Evolutionary conservation across 2,329 filamentous ascomycete species (phyloP), one percentile per base, ranked within the genome.

Genomic region (Bisporella sp.): DNA sequence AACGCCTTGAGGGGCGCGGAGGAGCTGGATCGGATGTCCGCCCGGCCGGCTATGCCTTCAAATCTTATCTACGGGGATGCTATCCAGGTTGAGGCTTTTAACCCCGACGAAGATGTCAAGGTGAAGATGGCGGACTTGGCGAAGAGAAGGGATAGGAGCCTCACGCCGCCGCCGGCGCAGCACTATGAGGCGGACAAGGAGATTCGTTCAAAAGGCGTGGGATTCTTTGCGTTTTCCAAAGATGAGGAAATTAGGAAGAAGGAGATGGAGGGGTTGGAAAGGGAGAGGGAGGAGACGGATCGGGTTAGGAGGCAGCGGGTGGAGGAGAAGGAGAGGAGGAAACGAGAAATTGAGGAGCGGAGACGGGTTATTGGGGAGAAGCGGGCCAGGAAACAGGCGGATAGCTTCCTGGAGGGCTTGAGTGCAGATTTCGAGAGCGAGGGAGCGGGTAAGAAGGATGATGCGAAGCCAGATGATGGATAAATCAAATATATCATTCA

Each of bases 151-250:
- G 90, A 96, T 70, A 78, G 84, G 50, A 85, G 82, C 59, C 75
- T 84, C 47, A 96, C 91, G 45, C 89, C 91, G 48, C 91, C 90
- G 5, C 81, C 84, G 6, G 80, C 85, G 59, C 75, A 77, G 61
- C 92, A 97, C 69, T 99, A 97, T 69, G 87, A 96, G 66, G 89
- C 89, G 1, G 79, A 80, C 54, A 78, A 77, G 54, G 93, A 99
- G 75, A 82, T 96, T 45, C 76, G 93, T 54, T 89, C 82, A 42
- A 92, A 93, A 61, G 93, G 93, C 4, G 88, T 87, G 0, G 93
- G 88, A 0, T 99, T 97, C 70, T 96, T 90, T 71, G 83, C 86
- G 50, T 97, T 99, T 65, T 89, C 85, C 52, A 79, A 78, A 57
- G 86, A 95, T 66, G 83, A 85, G 63, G 82, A 78, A 57, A 73